Percentiles rank a stretch among this genome's conserved stretches.
phyloP scores from a whole-genome alignment of 805 yeast genomes.

The Lachancea waltii region DNA sequence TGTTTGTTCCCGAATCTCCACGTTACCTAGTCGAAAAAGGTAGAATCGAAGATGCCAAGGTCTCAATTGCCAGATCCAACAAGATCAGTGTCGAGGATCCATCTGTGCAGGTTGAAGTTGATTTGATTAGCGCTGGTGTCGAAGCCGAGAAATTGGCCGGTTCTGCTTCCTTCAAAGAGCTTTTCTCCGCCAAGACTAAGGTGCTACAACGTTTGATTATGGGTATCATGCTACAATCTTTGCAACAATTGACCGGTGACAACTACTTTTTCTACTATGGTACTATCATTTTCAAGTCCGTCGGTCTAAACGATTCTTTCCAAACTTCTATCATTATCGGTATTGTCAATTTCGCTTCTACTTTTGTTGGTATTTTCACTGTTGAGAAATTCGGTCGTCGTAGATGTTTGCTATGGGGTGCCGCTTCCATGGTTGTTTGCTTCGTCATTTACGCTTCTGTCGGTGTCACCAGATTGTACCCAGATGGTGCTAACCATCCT shows the following conservation, averaged over 20 bases:
- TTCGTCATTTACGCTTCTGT: constrained; percentile 48
- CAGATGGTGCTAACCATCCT: constrained; percentile 33
- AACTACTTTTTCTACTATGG: constrained; percentile 65
- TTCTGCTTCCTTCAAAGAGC: constrained; percentile 57
- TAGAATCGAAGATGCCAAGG: constrained; percentile 55
- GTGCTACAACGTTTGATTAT: constrained; percentile 40
- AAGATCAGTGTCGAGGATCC: constrained; percentile 48
- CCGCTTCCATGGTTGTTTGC: constrained; percentile 43
- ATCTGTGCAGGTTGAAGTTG: constrained; percentile 51
- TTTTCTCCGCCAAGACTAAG: constrained; percentile 61
- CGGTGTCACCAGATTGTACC: constrained; percentile 45
- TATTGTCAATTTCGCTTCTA: constrained; percentile 53
- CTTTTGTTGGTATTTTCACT: constrained; percentile 43
- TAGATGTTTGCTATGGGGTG: constrained; percentile 42
- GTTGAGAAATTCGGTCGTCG: constrained; percentile 53
- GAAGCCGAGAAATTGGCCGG: constrained; percentile 57
- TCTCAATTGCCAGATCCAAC: constrained; percentile 53
- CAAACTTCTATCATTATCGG: constrained; percentile 54
- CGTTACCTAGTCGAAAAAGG: constrained; percentile 53
- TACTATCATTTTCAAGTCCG: constrained; percentile 54
- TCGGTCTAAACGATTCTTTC: constrained; percentile 52
- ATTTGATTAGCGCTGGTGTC: constrained; percentile 51
- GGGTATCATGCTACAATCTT: constrained; percentile 51
- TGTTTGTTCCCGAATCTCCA: constrained; percentile 68
- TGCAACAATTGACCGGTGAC: constrained; percentile 63